Conservation (phyloP, 805 yeast genomes). For the Metschnikowia shivogae region DNA sequence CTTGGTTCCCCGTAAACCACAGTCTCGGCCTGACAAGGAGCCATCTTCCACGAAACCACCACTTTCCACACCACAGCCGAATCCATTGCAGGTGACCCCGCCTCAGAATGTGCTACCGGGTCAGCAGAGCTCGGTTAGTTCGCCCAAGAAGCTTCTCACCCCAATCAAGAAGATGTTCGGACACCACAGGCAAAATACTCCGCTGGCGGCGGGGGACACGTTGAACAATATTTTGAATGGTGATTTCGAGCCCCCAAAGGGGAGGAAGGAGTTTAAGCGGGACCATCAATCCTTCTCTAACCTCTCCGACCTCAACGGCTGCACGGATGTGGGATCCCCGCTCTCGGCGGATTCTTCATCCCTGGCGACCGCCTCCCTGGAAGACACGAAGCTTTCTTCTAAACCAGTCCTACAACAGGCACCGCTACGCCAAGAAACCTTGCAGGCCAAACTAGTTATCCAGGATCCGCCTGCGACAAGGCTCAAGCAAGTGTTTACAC, state of each 20-base stretch:
- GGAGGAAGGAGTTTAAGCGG: conserved; percentile 1
- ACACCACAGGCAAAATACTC: conserved; percentile 15
- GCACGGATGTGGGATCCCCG: not conserved
- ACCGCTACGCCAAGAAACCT: not conserved
- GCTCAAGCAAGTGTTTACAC: not conserved
- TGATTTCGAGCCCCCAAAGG: conserved; percentile 14
- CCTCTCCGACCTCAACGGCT: conserved; percentile 1
- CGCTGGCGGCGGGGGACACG: conserved; percentile 9
- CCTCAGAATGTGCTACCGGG: conserved; percentile 10
- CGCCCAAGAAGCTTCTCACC: conserved; percentile 36
- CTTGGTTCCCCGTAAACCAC: not conserved
- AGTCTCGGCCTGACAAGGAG: not conserved
- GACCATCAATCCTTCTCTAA: not conserved
- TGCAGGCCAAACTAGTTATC: not conserved
- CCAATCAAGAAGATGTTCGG: conserved; percentile 34
- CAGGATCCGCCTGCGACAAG: not conserved
- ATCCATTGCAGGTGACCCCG: conserved; percentile 6
- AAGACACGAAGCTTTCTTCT: not conserved
- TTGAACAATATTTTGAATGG: conserved; percentile 10
- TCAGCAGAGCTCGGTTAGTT: conserved; percentile 13
- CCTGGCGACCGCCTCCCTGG: not conserved
- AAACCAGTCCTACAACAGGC: not conserved
- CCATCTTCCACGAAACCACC: not conserved
- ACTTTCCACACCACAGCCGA: not conserved
- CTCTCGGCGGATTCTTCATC: not conserved